These are phyloP conservation scores for Apiospora arundinis DNA, from an alignment of 2,329 filamentous ascomycete species.

Conservation along the genomic window DNA sequence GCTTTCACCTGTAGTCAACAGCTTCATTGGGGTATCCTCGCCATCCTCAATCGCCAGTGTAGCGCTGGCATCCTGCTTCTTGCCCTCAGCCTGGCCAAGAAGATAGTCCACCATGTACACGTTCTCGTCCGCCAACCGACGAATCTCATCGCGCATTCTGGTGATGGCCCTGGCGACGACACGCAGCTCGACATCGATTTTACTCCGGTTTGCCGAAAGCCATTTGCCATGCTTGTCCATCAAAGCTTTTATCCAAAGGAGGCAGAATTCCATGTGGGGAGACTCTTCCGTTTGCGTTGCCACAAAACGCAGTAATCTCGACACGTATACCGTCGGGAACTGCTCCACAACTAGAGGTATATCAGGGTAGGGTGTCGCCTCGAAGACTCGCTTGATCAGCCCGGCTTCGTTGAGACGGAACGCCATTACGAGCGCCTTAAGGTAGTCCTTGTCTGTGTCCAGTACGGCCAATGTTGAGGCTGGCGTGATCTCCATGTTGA, in stretches of 20 bases:
- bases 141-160: constrained; percentile 82
- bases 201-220: constrained; percentile 79
- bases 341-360: constrained; percentile 80
- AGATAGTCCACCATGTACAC: constrained; percentile 89
- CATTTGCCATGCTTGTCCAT: constrained; percentile 85
- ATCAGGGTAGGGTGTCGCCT: constrained; percentile 76
- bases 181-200: constrained; percentile 83
- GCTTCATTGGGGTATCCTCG: constrained; percentile 33
- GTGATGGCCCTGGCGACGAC: constrained; percentile 81
- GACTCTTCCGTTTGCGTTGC: constrained; percentile 87
- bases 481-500: constrained; percentile 92
- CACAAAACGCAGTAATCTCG: constrained; percentile 84
- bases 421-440: constrained; percentile 95
- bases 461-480: constrained; percentile 77
- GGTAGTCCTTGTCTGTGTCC: constrained; percentile 74
- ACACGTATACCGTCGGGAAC: constrained; percentile 85
- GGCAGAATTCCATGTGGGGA: constrained; percentile 92
- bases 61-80: constrained; percentile 24
- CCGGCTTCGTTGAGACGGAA: constrained; percentile 91
- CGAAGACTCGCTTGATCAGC: constrained; percentile 85
- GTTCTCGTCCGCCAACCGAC: constrained; percentile 85
- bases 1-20: constrained; percentile 31
- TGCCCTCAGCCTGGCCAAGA: constrained; percentile 53
- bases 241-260: constrained; percentile 87
- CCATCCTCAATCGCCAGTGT: constrained; percentile 26